Evolutionary conservation across 108 stramenopile species (phyloP).

Genomic region (Skeletonema marinoi): DNA sequence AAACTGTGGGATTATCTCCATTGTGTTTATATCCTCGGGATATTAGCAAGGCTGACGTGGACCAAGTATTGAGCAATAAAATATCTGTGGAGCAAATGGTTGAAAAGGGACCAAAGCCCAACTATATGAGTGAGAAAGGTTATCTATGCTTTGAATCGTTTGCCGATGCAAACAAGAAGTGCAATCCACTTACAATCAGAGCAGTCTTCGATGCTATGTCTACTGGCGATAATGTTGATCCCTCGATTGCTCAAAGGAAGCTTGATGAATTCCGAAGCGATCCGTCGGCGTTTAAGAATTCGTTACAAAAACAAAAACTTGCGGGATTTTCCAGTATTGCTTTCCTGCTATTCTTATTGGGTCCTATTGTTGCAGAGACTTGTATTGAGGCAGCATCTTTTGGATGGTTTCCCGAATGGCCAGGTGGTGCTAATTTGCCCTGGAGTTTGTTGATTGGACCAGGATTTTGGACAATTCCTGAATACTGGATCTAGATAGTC

Average conservation of each 20-base stretch:
- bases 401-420: slow-evolving; percentile 50
- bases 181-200: slow-evolving; percentile 73
- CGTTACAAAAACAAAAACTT: slow-evolving; percentile 55
- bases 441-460: slow-evolving; percentile 44
- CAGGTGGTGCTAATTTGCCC: slow-evolving; percentile 40
- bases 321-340: slow-evolving; percentile 60
- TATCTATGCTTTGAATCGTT: slow-evolving; percentile 70
- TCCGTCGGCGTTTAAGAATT: slow-evolving; percentile 38
- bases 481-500: slow-evolving; percentile 36
- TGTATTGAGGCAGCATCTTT: slow-evolving; percentile 35
- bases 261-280: slow-evolving; percentile 58
- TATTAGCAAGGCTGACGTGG: slow-evolving; percentile 56
- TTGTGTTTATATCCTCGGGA: slow-evolving; percentile 72
- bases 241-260: slow-evolving; percentile 59
- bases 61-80: slow-evolving; percentile 60
- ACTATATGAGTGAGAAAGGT: slow-evolving; percentile 61
- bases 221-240: slow-evolving; percentile 55
- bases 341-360: slow-evolving; percentile 62
- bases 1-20: slow-evolving; percentile 57
- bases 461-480: slow-evolving; percentile 49
- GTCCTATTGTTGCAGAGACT: slow-evolving; percentile 58
- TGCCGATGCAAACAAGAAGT: slow-evolving; percentile 50
- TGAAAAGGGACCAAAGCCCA: slow-evolving; percentile 58
- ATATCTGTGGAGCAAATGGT: slow-evolving; percentile 69
- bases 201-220: slow-evolving; percentile 74